These are phyloP conservation scores for Monosporascus sp. DNA, from an alignment of 2,329 filamentous ascomycete species.

Conservation along the genomic window DNA sequence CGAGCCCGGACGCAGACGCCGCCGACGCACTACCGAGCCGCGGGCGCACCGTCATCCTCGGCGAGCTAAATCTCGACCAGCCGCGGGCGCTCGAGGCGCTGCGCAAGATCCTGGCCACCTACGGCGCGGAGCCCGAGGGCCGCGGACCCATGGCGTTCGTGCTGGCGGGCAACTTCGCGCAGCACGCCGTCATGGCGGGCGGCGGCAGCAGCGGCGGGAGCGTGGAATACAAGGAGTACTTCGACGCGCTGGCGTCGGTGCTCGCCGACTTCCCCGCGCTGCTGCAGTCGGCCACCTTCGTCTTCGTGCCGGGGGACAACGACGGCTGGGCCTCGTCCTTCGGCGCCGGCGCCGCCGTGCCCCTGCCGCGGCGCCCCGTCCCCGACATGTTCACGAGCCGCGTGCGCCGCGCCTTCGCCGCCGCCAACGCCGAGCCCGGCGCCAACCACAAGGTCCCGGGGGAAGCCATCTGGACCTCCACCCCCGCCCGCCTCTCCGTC, in stretches of 20 bases:
- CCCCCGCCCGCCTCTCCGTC: conserved; percentile 73
- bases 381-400: conserved; percentile 88
- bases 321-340: conserved; percentile 95
- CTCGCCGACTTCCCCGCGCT: conserved; percentile 79
- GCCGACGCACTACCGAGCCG: conserved; percentile 29
- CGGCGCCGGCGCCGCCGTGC: conserved; percentile 64
- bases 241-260: conserved; percentile 78
- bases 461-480: conserved; percentile 81
- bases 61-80: conserved; percentile 81
- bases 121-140: conserved; percentile 59
- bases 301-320: conserved; percentile 94
- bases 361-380: conserved; percentile 64
- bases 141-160: conserved; percentile 73
- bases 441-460: conserved; percentile 26
- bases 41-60: conserved; percentile 65
- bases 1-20: conserved; percentile 21
- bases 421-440: conserved; percentile 67
- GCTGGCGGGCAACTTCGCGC: conserved; percentile 78
- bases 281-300: conserved; percentile 72
- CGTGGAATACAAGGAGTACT: conserved; percentile 95
- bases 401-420: conserved; percentile 72
- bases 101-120: conserved; percentile 69
- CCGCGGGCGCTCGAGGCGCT: conserved; percentile 77
- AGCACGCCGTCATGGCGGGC: conserved; percentile 58
- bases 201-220: conserved; percentile 70